phyloP scores from a whole-genome alignment of 169 alveolate genomes.

The Plasmodium gonderi region DNA sequence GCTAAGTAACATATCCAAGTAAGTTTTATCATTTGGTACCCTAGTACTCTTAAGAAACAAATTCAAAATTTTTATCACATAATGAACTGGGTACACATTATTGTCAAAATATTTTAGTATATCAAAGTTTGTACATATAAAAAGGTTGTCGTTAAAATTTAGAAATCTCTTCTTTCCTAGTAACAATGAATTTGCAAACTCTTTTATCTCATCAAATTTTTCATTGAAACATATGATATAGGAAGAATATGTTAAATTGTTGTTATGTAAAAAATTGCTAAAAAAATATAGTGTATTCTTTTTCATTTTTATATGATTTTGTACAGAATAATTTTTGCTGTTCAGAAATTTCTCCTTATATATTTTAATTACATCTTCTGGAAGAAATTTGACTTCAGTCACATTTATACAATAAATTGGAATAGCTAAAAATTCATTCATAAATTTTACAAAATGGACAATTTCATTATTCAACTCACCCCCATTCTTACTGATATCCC shows the following conservation, averaged over 20 bases:
- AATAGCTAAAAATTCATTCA: constrained; percentile 50
- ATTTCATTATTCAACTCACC: not conserved
- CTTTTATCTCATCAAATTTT: constrained; percentile 57
- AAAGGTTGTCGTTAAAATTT: constrained; percentile 27
- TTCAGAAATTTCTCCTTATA: constrained; percentile 27
- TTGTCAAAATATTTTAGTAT: constrained; percentile 65
- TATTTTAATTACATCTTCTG: not conserved
- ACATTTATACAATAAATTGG: constrained; percentile 47
- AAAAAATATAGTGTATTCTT: constrained; percentile 48
- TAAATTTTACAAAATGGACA: not conserved
- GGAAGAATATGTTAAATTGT: constrained; percentile 30
- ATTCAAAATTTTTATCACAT: constrained; percentile 11
- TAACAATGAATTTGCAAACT: constrained; percentile 36
- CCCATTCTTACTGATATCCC: not conserved
- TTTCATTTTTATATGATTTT: constrained; percentile 68
- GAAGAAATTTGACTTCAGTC: constrained; percentile 27
- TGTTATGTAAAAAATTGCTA: constrained; percentile 22
- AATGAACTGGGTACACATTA: constrained; percentile 17
- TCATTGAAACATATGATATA: constrained; percentile 49
- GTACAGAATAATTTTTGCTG: constrained; percentile 15
- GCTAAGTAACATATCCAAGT: not conserved
- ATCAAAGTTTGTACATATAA: constrained; percentile 13
- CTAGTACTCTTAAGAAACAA: constrained; percentile 19
- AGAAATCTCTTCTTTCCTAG: constrained; percentile 35
- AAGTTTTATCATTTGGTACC: not conserved